Conservation (phyloP, 306 rosid genomes). For the Prunus mongolica region DNA sequence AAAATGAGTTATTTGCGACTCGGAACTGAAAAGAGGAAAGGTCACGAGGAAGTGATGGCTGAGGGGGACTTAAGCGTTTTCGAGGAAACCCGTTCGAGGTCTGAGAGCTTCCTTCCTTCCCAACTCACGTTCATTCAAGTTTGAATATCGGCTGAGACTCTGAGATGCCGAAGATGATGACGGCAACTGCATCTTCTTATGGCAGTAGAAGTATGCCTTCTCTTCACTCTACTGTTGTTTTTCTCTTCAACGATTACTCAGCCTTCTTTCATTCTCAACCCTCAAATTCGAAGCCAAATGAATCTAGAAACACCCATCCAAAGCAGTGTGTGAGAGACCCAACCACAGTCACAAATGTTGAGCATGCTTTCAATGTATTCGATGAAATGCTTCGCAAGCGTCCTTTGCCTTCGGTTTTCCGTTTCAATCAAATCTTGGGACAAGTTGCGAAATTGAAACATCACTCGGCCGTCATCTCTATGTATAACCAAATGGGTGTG, state of each 20-base stretch:
- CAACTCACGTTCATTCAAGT: too few species aligned
- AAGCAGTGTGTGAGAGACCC: not conserved
- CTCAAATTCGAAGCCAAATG: not conserved
- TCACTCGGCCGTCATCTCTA: too few species aligned
- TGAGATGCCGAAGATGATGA: not conserved
- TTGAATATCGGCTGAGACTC: too few species aligned
- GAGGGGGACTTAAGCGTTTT: too few species aligned
- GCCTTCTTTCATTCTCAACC: not conserved
- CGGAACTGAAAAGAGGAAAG: too few species aligned
- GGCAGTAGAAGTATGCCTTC: not conserved
- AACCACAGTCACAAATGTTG: not conserved
- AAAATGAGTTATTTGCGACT: too few species aligned
- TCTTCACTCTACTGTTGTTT: not conserved
- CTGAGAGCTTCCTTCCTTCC: too few species aligned
- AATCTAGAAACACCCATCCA: not conserved
- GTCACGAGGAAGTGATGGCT: too few species aligned
- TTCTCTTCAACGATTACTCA: not conserved
- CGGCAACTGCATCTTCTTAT: not conserved
- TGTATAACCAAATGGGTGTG: not conserved
- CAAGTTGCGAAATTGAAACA: too few species aligned
- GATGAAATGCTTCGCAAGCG: not conserved
- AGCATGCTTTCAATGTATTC: not conserved
- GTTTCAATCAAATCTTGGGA: not conserved
- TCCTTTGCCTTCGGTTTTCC: not conserved
- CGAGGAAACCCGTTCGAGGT: too few species aligned